These are phyloP conservation scores for Monosporascus sp. DNA, from an alignment of 2,329 filamentous ascomycete genomes.

Conservation along the genomic window DNA sequence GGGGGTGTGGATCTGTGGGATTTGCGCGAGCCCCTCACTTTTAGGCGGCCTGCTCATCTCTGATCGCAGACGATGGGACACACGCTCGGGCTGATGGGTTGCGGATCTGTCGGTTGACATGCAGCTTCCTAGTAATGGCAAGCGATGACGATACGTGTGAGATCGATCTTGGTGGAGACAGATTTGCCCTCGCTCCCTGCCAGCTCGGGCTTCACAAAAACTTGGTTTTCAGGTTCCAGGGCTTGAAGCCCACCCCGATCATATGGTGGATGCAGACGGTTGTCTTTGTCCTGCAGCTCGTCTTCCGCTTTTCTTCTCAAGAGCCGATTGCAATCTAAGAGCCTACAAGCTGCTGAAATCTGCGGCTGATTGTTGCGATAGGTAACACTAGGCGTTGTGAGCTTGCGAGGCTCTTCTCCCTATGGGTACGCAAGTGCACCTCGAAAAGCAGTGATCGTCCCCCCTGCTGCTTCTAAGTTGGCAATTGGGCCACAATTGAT, in stretches of 20 bases:
- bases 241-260: neutral
- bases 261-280: no score
- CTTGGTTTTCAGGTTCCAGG: neutral
- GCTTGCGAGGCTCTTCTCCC: no score
- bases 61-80: neutral
- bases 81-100: neutral
- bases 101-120: neutral
- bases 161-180: neutral
- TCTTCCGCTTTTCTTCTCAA: no score
- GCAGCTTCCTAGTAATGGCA: neutral
- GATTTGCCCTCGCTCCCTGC: neutral
- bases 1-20: neutral
- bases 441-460: no score
- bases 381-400: no score
- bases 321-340: no score
- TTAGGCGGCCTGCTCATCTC: neutral
- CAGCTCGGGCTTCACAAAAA: neutral
- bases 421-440: no score
- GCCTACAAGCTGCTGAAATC: no score
- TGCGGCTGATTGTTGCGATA: no score
- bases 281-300: no score
- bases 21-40: neutral
- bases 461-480: no score
- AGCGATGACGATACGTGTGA: neutral
- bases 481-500: no score